Percentiles rank a stretch among this genome's conserved stretches.
phyloP scores from a whole-genome alignment of 495 filamentous ascomycete species.

The Neurospora africana region DNA sequence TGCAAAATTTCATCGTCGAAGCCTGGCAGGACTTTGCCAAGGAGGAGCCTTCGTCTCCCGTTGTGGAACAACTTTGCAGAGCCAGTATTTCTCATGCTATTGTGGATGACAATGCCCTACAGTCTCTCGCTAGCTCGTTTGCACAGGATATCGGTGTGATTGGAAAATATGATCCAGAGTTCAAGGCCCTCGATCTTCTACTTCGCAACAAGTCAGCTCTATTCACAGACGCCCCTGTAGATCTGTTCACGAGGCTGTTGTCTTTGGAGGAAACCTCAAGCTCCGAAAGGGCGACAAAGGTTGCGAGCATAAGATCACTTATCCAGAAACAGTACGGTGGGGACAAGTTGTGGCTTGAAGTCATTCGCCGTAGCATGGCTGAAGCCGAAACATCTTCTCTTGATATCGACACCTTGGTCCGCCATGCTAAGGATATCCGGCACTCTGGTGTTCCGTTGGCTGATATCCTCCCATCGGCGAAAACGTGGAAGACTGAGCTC shows the following conservation, averaged over 20 bases:
- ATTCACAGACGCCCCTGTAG: slow-evolving; percentile 26
- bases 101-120: slow-evolving; percentile 17
- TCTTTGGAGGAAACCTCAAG: slow-evolving; percentile 34
- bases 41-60: slow-evolving; percentile 3
- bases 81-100: slow-evolving; percentile 24
- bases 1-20: slow-evolving; percentile 32
- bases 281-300: slow-evolving; percentile 24
- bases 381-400: slow-evolving; percentile 29
- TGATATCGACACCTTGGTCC: slow-evolving; percentile 33
- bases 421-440: slow-evolving; percentile 26
- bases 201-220: slow-evolving; percentile 24
- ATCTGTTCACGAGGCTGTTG: slow-evolving; percentile 32
- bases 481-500: slow-evolving; percentile 39
- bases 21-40: slow-evolving; percentile 23
- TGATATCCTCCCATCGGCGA: slow-evolving; percentile 32
- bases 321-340: slow-evolving; percentile 23
- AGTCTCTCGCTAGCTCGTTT: slow-evolving; percentile 19
- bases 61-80: slow-evolving; percentile 30
- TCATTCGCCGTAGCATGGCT: slow-evolving; percentile 34
- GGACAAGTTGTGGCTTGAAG: slow-evolving; percentile 20
- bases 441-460: slow-evolving; percentile 12
- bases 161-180: slow-evolving; percentile 8
- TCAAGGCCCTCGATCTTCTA: slow-evolving; percentile 32
- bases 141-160: slow-evolving; percentile 10
- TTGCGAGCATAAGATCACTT: slow-evolving; percentile 18